Evolutionary conservation across 2,329 filamentous ascomycete species (phyloP).

Genomic region (Fusarium sp.): DNA sequence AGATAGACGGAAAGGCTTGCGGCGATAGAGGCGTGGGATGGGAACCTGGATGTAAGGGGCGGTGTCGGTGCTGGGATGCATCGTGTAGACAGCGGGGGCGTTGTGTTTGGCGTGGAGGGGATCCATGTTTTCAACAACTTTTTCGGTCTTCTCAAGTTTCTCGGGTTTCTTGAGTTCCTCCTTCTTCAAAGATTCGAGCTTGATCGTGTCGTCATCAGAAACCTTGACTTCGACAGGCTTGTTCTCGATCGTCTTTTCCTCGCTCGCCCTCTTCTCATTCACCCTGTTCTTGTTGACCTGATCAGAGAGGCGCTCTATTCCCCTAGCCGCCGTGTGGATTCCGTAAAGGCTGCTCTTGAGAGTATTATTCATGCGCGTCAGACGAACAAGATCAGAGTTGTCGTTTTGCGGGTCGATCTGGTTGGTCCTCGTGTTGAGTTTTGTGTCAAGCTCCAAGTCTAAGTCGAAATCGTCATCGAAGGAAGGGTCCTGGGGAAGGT

Average conservation of each 20-base stretch:
- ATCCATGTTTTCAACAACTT: slow-evolving; percentile 28
- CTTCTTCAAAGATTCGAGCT: background rate
- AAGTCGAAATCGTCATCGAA: slow-evolving; percentile 40
- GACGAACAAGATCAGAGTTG: slow-evolving; percentile 53
- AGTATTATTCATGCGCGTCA: slow-evolving; percentile 60
- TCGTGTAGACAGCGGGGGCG: slow-evolving; percentile 31
- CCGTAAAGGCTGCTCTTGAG: slow-evolving; percentile 60
- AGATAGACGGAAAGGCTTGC: slow-evolving; percentile 57
- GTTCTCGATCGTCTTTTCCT: background rate
- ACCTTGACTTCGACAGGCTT: background rate
- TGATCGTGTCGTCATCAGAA: slow-evolving; percentile 7
- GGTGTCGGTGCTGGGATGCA: slow-evolving; percentile 16
- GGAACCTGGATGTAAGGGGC: slow-evolving; percentile 54
- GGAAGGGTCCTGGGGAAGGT: slow-evolving; percentile 38
- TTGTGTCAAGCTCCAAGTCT: slow-evolving; percentile 40
- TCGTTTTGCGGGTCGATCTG: slow-evolving; percentile 37
- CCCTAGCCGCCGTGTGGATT: slow-evolving; percentile 63
- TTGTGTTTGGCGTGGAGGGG: slow-evolving; percentile 16
- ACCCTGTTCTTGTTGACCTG: slow-evolving; percentile 53
- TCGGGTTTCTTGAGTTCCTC: slow-evolving; percentile 3
- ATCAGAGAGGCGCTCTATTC: slow-evolving; percentile 65
- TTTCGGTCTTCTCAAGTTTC: slow-evolving; percentile 19
- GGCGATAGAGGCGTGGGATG: slow-evolving; percentile 57
- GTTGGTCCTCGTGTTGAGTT: slow-evolving; percentile 40
- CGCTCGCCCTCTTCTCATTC: background rate